These are phyloP conservation scores for Syzygium oleosum DNA, from an alignment of 345 rosid genomes.

Conservation along the genomic window DNA sequence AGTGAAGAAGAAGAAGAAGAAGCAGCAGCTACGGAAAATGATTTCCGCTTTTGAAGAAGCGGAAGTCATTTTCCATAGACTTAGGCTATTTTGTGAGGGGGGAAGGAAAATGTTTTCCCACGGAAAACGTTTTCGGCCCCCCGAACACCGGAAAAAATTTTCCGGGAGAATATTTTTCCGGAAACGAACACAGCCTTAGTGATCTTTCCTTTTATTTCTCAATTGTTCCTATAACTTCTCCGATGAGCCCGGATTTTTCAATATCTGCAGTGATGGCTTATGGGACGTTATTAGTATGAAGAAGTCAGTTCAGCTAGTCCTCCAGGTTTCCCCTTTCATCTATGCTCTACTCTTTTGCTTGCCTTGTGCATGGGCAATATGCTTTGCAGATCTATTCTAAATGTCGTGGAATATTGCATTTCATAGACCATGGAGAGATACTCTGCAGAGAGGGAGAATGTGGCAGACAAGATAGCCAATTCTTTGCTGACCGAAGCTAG, in stretches of 20 bases:
- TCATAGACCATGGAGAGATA: slow-evolving; percentile 50
- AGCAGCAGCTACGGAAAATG: too few relatives aligned
- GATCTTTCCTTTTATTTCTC: background rate
- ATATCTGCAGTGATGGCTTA: slow-evolving; percentile 62
- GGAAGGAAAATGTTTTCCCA: too few relatives aligned
- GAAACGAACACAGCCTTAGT: too few relatives aligned
- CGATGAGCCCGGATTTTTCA: background rate
- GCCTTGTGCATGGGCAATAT: background rate
- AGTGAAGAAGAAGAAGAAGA: too few relatives aligned
- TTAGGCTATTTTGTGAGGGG: too few relatives aligned
- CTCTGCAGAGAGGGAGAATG: slow-evolving; percentile 22
- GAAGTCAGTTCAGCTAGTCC: slow-evolving; percentile 68
- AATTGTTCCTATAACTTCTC: background rate
- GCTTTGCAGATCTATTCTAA: background rate
- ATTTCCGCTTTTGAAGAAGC: too few relatives aligned
- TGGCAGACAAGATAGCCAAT: slow-evolving; percentile 69
- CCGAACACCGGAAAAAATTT: too few relatives aligned
- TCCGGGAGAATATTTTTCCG: too few relatives aligned
- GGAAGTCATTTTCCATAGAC: too few relatives aligned
- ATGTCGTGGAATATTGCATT: background rate
- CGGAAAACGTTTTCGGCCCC: too few relatives aligned
- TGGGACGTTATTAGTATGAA: slow-evolving; percentile 82
- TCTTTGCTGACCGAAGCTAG: slow-evolving; percentile 74
- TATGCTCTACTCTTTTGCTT: background rate
- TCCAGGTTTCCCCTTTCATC: slow-evolving; percentile 40